phyloP scores from a whole-genome alignment of 73 alveolate species.

The Paramecium bursaria region DNA sequence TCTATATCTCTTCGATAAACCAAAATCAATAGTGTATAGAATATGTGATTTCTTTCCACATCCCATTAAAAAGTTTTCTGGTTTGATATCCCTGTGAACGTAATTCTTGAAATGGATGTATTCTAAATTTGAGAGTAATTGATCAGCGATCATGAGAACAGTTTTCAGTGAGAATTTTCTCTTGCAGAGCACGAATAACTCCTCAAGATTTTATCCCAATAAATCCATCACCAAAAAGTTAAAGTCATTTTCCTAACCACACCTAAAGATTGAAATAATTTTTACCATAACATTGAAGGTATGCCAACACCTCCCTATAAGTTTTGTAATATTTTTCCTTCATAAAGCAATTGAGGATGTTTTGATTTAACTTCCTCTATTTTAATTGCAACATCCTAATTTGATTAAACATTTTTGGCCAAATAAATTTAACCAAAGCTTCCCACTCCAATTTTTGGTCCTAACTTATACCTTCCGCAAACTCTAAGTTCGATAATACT shows the following conservation, averaged over 20 bases:
- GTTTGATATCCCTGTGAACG: slow-evolving; percentile 96
- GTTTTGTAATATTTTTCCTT: slow-evolving; percentile 71
- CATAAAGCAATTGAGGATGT: slow-evolving; percentile 77
- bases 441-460: slow-evolving; percentile 91
- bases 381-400: slow-evolving; percentile 82
- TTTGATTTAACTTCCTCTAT: slow-evolving; percentile 74
- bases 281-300: slow-evolving; percentile 78
- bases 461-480: slow-evolving; percentile 87
- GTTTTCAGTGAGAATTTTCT: slow-evolving; percentile 87
- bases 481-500: slow-evolving; percentile 78
- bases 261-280: neutral
- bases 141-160: slow-evolving; percentile 89
- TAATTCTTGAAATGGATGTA: slow-evolving; percentile 88
- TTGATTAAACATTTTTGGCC: slow-evolving; percentile 83
- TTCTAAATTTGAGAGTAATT: slow-evolving; percentile 88
- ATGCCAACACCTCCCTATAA: slow-evolving; percentile 83
- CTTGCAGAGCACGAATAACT: slow-evolving; percentile 80
- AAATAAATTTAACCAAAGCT: slow-evolving; percentile 92
- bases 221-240: slow-evolving; percentile 89
- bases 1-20: slow-evolving; percentile 89
- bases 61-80: slow-evolving; percentile 86
- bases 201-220: slow-evolving; percentile 93
- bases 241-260: slow-evolving; percentile 84
- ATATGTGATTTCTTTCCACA: slow-evolving; percentile 78
- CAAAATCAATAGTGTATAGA: slow-evolving; percentile 92